Conservation (phyloP, 805 yeast species). For the Yarrowia yakushimensis region DNA sequence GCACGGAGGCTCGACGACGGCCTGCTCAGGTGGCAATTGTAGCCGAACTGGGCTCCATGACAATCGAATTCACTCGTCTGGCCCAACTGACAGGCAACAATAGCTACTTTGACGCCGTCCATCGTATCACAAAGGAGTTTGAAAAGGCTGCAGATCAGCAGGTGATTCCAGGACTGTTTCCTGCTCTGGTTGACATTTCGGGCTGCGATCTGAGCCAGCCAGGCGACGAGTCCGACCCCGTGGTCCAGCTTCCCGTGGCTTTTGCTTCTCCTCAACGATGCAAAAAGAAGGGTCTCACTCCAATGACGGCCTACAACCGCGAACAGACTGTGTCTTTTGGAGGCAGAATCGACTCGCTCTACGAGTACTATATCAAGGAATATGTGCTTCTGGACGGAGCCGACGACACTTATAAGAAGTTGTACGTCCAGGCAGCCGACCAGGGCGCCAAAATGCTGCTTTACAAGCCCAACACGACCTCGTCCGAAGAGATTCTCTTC, state of each 20-base stretch:
- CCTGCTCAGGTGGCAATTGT: conserved; percentile 38
- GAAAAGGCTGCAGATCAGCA: conserved; percentile 37
- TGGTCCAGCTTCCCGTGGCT: not conserved
- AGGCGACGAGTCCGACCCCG: not conserved
- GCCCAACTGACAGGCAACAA: conserved; percentile 50
- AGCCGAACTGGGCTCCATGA: conserved; percentile 50
- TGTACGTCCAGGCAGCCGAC: conserved; percentile 37
- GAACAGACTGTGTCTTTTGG: conserved; percentile 38
- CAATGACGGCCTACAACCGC: not conserved
- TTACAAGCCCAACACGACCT: conserved; percentile 46
- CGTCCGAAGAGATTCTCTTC: conserved; percentile 40
- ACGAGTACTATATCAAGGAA: conserved; percentile 50
- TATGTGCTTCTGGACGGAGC: conserved; percentile 43
- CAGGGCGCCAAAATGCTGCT: conserved; percentile 44
- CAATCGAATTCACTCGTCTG: conserved; percentile 51
- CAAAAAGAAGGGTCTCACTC: conserved; percentile 2
- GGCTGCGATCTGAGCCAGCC: conserved; percentile 44
- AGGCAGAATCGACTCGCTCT: conserved; percentile 46
- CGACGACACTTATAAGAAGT: conserved; percentile 39
- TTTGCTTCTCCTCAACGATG: conserved; percentile 1
- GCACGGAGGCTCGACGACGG: conserved; percentile 29
- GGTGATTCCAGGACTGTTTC: conserved; percentile 45
- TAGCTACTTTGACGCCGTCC: conserved; percentile 50
- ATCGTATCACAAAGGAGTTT: conserved; percentile 44
- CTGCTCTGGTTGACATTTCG: conserved; percentile 47